A percentile compares a stretch with the other conserved stretches of the same genome.
phyloP scores from a whole-genome alignment of 2,329 filamentous ascomycete species.

The Trichoderma asperellum region DNA sequence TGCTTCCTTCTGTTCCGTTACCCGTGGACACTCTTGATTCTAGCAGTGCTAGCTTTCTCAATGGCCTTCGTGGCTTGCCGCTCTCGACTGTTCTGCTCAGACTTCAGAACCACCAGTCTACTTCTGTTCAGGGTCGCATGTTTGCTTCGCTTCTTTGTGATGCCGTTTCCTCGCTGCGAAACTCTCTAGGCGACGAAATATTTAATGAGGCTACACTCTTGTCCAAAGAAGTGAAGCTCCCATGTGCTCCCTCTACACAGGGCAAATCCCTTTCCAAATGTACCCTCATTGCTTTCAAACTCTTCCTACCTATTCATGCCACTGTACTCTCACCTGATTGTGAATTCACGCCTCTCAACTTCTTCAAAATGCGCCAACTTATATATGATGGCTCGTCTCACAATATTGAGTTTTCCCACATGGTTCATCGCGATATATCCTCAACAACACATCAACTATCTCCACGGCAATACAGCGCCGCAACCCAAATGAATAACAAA shows the following conservation, averaged over 20 bases:
- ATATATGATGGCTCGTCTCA: conserved; percentile 54
- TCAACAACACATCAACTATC: conserved; percentile 39
- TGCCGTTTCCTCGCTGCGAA: conserved; percentile 47
- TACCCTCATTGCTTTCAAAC: conserved; percentile 58
- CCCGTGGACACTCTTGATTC: conserved; percentile 56
- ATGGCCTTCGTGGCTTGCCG: conserved; percentile 52
- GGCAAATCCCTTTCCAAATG: conserved; percentile 24
- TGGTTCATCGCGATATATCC: conserved; percentile 62
- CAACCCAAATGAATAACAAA: neutral
- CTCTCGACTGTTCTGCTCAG: conserved; percentile 40
- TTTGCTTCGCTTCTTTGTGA: conserved; percentile 53
- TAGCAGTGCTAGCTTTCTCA: conserved; percentile 59
- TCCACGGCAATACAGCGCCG: conserved; percentile 24
- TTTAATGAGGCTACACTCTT: conserved; percentile 53
- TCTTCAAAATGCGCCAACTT: conserved; percentile 70
- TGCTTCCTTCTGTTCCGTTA: conserved; percentile 63
- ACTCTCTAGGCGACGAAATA: conserved; percentile 49
- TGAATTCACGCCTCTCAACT: conserved; percentile 63
- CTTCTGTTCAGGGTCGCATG: conserved; percentile 45
- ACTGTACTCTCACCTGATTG: conserved; percentile 55
- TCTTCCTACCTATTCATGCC: conserved; percentile 65
- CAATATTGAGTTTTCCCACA: conserved; percentile 62
- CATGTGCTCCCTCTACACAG: conserved; percentile 38
- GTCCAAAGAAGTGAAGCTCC: conserved; percentile 48
- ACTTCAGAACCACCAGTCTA: conserved; percentile 45